Base-by-base conservation (phyloP, 176 grass and related monocot genomes). In the Oryza officinalis region DNA sequence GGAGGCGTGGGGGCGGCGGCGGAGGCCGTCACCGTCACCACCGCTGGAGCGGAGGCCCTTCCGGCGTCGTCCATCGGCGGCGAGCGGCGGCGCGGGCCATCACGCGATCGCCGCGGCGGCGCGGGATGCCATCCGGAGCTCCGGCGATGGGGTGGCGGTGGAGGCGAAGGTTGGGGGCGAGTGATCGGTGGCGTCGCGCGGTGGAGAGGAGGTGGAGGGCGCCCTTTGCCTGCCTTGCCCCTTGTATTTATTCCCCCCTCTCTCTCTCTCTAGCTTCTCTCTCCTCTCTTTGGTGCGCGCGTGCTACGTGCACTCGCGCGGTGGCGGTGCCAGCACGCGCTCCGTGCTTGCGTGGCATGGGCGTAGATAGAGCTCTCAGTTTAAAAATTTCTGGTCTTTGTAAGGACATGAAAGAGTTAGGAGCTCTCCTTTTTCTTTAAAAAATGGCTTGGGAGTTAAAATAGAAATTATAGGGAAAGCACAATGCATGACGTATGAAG, bases 51-150 rank as follows among this genome's bases (percentile, higher is more conserved):
- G 78, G 88, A 46, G 82, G 75, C 76, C 80, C 84, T 84, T 87
- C 81, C 91, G 79, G 91, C 86, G 75, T 88, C 85, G 50, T 90
- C 88, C 88, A 86, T 90, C 64, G 71, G 82, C 78, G 54, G 74
- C 75, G 78, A 59, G 80, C 13, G 68, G 68, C 65, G 9, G 72
- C 22, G 9, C 12, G 9, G 8, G 38, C 91, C 88, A 93, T 88
- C 84, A 90, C 80, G 67, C 85, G 85, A 90, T 90, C 79, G 75
- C 37, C 1, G 37, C 37, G 37, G 82, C 78, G 54, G 69, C 50
- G 20, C 52, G 49, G 27, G 73, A 84, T 49, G 88, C 91, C 91
- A 90, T 93, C 84, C 64, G 50, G 69, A 35, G 81, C 89, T 84
- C 89, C 81, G 88, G 66, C 74, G 69, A 23, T 43, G 40, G 71